Evolutionary conservation across 2,329 filamentous ascomycete species (phyloP), one percentile per base, ranked within the genome.

Genomic region (Lasiodiplodia gonubiensis): DNA sequence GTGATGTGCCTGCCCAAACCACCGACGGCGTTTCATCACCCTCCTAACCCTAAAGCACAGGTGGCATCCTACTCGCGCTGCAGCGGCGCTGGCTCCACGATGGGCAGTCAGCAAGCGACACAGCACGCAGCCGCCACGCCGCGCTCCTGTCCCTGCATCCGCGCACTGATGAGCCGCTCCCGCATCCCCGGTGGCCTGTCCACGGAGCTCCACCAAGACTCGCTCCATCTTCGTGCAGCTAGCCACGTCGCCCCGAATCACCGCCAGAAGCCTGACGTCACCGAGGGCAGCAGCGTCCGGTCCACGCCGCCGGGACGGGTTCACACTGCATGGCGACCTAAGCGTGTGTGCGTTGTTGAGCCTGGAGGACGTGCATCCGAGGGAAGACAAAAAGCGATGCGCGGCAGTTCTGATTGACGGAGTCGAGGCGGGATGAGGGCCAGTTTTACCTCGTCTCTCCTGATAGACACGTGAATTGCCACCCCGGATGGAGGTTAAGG

Each of bases 391-490:
- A 18, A 21, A 37, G 53, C 53, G 33, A 33, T 57, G 52, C 52
- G 30, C 52, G 52, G 52, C n/a, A 37, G 16, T 33, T 11, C 18
- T 54, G 18, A 33, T 35, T 52, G 23, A 33, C 52, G 55, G 37
- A 46, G 55, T 59, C 37, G 37, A 30, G 37, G 55, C 37, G 37
- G 59, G 59, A 25, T 35, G 59, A 49, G 59, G 27, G 39, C 39
- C 42, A 37, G 30, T 63, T 63, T 63, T 63, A 63, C 59, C 59
- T 63, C 46, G 59, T 37, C 42, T 63, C 59, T 63, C 59, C 59
- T 63, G 59, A 63, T 37, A 63, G 42, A 42, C 59, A 63, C 59
- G 59, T 51, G 59, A 51, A 63, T 51, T 37, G 46, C 42, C 59
- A 63, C 59, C 59, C 42, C 42, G 11, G 59, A 23, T 21, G 25